phyloP scores from a whole-genome alignment of 305 asterid genomes.

The Solanum chacoense region DNA sequence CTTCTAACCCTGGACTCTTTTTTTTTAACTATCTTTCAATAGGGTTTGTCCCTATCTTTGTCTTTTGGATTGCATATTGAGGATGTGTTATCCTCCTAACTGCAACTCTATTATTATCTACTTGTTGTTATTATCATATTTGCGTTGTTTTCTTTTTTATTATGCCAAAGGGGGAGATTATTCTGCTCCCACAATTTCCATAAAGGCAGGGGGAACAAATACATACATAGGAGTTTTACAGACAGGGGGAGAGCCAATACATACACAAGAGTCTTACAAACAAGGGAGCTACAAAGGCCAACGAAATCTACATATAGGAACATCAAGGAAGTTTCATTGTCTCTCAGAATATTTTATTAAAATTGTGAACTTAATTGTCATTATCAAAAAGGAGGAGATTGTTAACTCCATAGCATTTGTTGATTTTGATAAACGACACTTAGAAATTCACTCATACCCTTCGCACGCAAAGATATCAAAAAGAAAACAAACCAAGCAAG shows the following conservation, averaged over 20 bases:
- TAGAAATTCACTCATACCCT: neutral
- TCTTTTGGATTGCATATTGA: neutral
- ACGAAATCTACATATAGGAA: neutral
- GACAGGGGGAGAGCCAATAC: neutral
- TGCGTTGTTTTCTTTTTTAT: neutral
- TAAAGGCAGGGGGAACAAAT: neutral
- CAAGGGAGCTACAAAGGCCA: neutral
- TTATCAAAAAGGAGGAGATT: neutral
- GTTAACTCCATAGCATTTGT: neutral
- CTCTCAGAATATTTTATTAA: neutral
- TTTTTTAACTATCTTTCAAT: neutral
- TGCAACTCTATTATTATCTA: neutral
- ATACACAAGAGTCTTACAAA: neutral
- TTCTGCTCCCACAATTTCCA: neutral
- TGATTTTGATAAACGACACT: neutral
- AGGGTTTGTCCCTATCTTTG: neutral
- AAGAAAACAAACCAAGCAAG: neutral
- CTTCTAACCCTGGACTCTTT: neutral
- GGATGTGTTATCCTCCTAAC: neutral
- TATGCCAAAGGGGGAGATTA: neutral
- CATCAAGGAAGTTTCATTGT: neutral
- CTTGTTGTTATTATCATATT: neutral
- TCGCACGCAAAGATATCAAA: neutral
- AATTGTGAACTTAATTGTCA: neutral
- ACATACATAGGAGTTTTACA: neutral